Evolutionary conservation across 2,329 filamentous ascomycete genomes (phyloP), one percentile per base, ranked within the genome.

Genomic region (Alternaria gansuensis): DNA sequence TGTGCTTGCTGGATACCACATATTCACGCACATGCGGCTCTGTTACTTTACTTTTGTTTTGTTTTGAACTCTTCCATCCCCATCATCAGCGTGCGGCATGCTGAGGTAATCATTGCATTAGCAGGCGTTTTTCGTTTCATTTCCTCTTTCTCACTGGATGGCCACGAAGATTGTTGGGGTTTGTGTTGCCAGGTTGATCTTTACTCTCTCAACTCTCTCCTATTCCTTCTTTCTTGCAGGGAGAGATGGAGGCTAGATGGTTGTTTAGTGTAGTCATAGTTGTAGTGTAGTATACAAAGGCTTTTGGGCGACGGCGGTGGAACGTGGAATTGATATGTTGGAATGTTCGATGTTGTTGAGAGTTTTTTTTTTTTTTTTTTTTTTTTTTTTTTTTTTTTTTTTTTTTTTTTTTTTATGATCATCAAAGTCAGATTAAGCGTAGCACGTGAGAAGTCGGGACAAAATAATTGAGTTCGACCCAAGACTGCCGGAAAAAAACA

Each of bases 101-200:
- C 54, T 56, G 54, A 56, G 54, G 45, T 56, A 56, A 56, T 48
- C 51, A 50, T 41, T 56, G 41, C 43, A 45, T 46, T 37, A 48
- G 41, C 33, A 39, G 51, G 51, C 40, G 39, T 54, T 54, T 44
- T 56, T 14, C 33, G 23, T 44, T 41, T 23, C 17, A n/a, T 37
- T 24, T 48, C 24, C 24, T 37, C 31, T 54, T 40, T 17, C 31
- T 14, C 33, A 37, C 24, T 43, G 29, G 24, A 43, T 52, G 28
- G 28, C 36, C 28, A 41, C 49, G 36, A 52, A 31, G 49, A 41
- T 48, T 48, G 44, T 48, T 23, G 44, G 44, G 21, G 13, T 40
- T 48, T 13, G 34, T 21, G 31, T 34, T 48, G 44, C 44, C 44
- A 48, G 44, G 44, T 24, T 51, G 24, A 57, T 51, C 31, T 28